Conservation (phyloP, 495 filamentous ascomycete genomes). For the Penicillium manginii region DNA sequence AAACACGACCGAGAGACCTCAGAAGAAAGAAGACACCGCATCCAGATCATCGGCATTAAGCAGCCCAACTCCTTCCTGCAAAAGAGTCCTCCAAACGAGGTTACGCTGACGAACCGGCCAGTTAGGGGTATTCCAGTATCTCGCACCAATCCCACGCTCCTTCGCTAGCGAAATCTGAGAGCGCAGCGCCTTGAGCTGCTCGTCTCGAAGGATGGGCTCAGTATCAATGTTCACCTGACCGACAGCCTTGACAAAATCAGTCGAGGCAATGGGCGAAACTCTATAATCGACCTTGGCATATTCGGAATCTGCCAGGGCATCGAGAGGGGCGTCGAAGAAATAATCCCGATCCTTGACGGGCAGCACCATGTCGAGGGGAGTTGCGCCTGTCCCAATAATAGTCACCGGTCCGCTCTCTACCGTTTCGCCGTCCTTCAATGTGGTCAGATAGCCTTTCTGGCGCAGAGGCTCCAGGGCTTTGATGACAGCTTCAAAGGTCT, state of each 20-base stretch:
- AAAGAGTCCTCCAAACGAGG: constrained; percentile 67
- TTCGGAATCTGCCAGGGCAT: constrained; percentile 42
- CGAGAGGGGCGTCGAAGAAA: constrained; percentile 66
- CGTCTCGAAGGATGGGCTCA: constrained; percentile 39
- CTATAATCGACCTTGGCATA: constrained; percentile 47
- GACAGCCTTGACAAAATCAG: constrained; percentile 45
- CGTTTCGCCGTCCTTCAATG: constrained; percentile 54
- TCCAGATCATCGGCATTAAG: constrained; percentile 81
- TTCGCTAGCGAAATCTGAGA: constrained; percentile 65
- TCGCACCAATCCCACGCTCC: constrained; percentile 61
- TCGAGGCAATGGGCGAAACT: constrained; percentile 57
- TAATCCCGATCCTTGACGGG: constrained; percentile 55
- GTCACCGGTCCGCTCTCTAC: constrained; percentile 63
- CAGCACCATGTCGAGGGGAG: constrained; percentile 67
- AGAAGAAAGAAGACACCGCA: constrained; percentile 50
- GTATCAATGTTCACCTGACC: constrained; percentile 40
- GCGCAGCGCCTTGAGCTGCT: constrained; percentile 61
- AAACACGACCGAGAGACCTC: not conserved
- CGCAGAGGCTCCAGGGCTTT: constrained; percentile 68
- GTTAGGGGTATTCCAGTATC: constrained; percentile 77
- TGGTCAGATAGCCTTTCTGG: constrained; percentile 61
- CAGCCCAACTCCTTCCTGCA: constrained; percentile 69
- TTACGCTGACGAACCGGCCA: constrained; percentile 69
- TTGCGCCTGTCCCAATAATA: constrained; percentile 78
- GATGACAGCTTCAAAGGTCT: constrained; percentile 60